Evolutionary conservation across 495 filamentous ascomycete species (phyloP).

Genomic region (Xylaria palmicola): DNA sequence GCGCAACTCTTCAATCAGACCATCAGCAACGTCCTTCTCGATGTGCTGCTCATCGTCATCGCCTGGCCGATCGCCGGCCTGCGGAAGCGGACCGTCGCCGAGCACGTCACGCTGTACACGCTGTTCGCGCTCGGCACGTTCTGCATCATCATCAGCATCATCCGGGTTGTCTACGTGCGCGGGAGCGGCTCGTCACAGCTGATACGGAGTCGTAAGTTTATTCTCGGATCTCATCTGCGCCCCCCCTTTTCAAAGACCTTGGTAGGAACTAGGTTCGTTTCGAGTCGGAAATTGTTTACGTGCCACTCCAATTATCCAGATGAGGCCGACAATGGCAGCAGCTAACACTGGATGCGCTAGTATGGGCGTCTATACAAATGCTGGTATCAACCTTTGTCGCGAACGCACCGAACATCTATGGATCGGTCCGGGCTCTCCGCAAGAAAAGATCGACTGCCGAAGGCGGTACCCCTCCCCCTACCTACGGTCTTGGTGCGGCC

Average conservation of each 20-base stretch:
- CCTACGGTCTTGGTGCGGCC: slow-evolving; percentile 6
- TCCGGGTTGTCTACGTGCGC: slow-evolving; percentile 37
- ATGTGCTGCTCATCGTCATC: slow-evolving; percentile 43
- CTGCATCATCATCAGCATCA: slow-evolving; percentile 42
- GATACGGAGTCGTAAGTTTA: slow-evolving; percentile 40
- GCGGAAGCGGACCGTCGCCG: slow-evolving; percentile 26
- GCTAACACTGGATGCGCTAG: too few species aligned
- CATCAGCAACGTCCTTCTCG: slow-evolving; percentile 43
- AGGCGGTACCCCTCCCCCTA: not conserved
- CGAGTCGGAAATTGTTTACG: too few species aligned
- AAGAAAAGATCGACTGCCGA: slow-evolving; percentile 18
- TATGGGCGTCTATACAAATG: slow-evolving; percentile 44
- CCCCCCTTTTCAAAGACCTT: too few species aligned
- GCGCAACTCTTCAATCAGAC: slow-evolving; percentile 40
- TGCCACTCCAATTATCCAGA: too few species aligned
- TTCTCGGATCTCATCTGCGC: too few species aligned
- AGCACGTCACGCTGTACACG: slow-evolving; percentile 37
- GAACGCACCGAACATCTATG: slow-evolving; percentile 44
- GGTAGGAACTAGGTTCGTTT: too few species aligned
- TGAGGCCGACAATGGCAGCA: too few species aligned
- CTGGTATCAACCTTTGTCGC: slow-evolving; percentile 46
- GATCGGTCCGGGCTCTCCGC: slow-evolving; percentile 26
- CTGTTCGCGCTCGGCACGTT: slow-evolving; percentile 45
- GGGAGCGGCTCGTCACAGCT: slow-evolving; percentile 34
- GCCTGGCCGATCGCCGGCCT: slow-evolving; percentile 40